Percentiles rank a stretch among this genome's conserved stretches.
phyloP scores from a whole-genome alignment of 2,329 filamentous ascomycete genomes.

The Pezicula radicicola region DNA sequence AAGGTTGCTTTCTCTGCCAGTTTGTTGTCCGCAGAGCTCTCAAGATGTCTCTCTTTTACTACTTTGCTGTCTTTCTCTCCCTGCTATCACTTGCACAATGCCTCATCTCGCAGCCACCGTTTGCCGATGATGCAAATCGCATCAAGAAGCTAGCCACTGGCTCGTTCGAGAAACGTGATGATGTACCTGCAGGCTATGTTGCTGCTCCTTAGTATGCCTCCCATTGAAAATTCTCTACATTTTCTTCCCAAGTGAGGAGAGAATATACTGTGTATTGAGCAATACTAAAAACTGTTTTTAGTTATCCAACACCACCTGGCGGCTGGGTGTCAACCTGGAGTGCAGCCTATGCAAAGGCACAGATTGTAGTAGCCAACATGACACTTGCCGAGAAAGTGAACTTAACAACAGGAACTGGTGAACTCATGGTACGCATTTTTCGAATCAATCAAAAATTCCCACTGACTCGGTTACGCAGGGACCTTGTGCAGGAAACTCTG shows the following conservation, averaged over 20 bases:
- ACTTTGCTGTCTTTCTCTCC: no score
- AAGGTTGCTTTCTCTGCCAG: no score
- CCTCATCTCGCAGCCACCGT: no score
- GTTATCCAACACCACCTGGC: constrained; percentile 39
- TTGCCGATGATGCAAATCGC: no score
- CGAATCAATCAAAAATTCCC: background rate
- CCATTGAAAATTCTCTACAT: no score
- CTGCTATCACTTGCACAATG: no score
- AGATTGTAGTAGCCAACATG: constrained; percentile 68
- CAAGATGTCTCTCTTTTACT: no score
- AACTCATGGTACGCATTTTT: constrained; percentile 54
- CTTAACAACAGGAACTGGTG: constrained; percentile 67
- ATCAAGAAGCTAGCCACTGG: background rate
- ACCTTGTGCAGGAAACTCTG: constrained; percentile 74
- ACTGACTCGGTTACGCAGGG: constrained; percentile 19
- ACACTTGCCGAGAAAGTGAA: constrained; percentile 80
- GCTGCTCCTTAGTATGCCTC: constrained; percentile 2
- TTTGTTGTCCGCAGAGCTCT: no score
- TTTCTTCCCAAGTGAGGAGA: no score
- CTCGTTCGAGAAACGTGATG: background rate
- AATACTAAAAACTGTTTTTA: no score
- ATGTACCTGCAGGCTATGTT: constrained; percentile 6
- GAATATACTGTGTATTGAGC: no score
- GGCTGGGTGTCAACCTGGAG: constrained; percentile 58
- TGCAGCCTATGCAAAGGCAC: constrained; percentile 67